phyloP scores from a whole-genome alignment of 192 early-diverging fungal species.

The Chytriomyces sp. region DNA sequence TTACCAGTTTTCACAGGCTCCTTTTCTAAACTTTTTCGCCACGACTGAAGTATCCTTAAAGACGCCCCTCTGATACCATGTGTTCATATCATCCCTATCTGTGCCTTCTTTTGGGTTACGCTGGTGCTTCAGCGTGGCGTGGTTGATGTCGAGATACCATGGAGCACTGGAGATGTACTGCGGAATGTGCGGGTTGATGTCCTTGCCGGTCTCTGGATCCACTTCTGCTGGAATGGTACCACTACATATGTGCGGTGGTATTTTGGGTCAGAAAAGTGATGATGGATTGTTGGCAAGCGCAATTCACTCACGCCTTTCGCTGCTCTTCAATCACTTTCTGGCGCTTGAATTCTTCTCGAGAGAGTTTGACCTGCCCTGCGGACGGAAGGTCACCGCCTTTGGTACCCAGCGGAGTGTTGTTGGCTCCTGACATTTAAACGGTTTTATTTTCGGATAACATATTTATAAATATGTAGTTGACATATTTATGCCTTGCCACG shows the following conservation, averaged over 20 bases:
- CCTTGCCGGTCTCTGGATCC: conserved; percentile 72
- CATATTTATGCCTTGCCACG: too few relatives aligned
- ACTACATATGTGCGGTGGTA: conserved; percentile 16
- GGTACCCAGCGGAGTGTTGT: conserved; percentile 21
- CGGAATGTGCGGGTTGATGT: conserved; percentile 99
- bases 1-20: conserved; percentile 94
- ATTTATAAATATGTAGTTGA: too few relatives aligned
- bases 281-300: background rate
- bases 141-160: conserved; percentile 67
- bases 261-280: conserved; percentile 4
- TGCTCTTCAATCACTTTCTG: conserved; percentile 96
- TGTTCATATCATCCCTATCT: conserved; percentile 47
- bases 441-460: too few relatives aligned
- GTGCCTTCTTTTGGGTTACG: conserved; percentile 46
- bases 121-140: conserved; percentile 89
- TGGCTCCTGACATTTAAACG: conserved; percentile 12
- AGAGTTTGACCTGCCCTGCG: conserved; percentile 64
- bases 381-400: conserved; percentile 25
- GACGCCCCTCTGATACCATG: conserved; percentile 82
- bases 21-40: conserved; percentile 90
- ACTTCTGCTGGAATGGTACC: conserved; percentile 58
- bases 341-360: conserved; percentile 90
- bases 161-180: conserved; percentile 85
- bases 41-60: conserved; percentile 39
- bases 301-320: conserved; percentile 78